Base-by-base conservation (phyloP, 2,329 filamentous ascomycete species). In the Coniochaeta sp. region DNA sequence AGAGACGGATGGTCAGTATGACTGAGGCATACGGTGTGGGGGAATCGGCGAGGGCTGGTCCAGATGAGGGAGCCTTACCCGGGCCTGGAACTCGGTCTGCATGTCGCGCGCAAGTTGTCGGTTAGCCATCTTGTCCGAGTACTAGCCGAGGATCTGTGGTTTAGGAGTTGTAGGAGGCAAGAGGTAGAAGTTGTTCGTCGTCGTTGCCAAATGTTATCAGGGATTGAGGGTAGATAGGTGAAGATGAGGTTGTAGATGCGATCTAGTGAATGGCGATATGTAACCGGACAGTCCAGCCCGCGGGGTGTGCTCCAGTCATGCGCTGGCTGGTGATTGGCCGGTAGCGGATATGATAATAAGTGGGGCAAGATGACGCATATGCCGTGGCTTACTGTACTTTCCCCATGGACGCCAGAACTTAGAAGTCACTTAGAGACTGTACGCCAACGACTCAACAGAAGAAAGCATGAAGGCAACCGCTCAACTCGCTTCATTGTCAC, bases 11-110 rank as follows among this genome's bases (percentile, higher is more conserved):
- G 22, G 45, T 48, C 12, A 48, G 45, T 26, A 48, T 48, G 8
- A 9, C 35, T 56, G 42, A 51, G 53, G 38, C 38, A 26, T 42
- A 4, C 18, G 35, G 27, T 12, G 5, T 24, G 9, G 6, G 4
- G 38, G 2, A 16, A 9, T 7, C 9, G 7, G 38, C 20, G 38
- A 14, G 26, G 45, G 26, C 28, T 48, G 45, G 20, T 30, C 12
- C 4, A n/a, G 24, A 8, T 13, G 48, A 27, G 46, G 22, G 49
- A 54, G 42, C 49, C 59, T 28, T 67, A 77, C 74, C 65, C 79
- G 77, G 55, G 79, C 79, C 63, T 83, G 78, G 65, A 83, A 82
- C 67, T 83, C 79, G 67, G 79, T 75, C 63, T 83, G 78, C 76
- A 78, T 82, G 66, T 82, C 79, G 66, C 78, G 74, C 57, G 77